Percentiles rank a stretch among this genome's conserved stretches.
Conservation (phyloP, 306 rosid genomes). For the Corylus americana region DNA sequence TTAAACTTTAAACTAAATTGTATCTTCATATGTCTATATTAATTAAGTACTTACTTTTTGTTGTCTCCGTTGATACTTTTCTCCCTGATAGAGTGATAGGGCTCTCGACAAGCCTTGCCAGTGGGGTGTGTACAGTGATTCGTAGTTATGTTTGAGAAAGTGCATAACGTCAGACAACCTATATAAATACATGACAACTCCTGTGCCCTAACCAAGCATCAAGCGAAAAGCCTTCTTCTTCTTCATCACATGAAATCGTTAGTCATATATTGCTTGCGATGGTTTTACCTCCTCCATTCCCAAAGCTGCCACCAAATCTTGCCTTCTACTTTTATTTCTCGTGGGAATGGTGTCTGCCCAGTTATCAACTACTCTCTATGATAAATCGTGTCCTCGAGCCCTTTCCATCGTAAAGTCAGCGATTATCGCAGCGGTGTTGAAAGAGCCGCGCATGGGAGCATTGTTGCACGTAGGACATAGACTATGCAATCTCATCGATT, state of each 20-base stretch:
- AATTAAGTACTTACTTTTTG: too few species aligned
- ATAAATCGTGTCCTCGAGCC: slow-evolving; percentile 51
- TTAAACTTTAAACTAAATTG: too few species aligned
- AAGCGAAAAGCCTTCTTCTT: background rate
- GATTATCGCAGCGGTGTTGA: slow-evolving; percentile 40
- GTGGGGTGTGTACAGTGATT: too few species aligned
- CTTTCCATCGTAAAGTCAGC: slow-evolving; percentile 49
- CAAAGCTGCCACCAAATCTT: background rate
- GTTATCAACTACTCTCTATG: slow-evolving; percentile 52
- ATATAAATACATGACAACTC: slow-evolving; percentile 20
- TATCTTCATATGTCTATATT: too few species aligned
- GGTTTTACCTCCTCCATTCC: background rate
- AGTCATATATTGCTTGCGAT: slow-evolving; percentile 18
- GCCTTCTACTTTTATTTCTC: slow-evolving; percentile 25
- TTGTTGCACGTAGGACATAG: slow-evolving; percentile 39
- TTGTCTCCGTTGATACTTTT: too few species aligned
- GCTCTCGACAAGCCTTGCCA: too few species aligned
- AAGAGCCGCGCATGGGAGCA: slow-evolving; percentile 78
- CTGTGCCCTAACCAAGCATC: slow-evolving; percentile 5
- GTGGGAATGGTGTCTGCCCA: slow-evolving; percentile 48
- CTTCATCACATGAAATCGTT: background rate
- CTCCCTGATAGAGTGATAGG: too few species aligned
- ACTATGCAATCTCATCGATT: slow-evolving; percentile 1
- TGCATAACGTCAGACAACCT: background rate
- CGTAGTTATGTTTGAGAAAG: background rate